Evolutionary conservation across 169 alveolate genomes (phyloP).

Genomic region (Amoebophrya sp.): DNA sequence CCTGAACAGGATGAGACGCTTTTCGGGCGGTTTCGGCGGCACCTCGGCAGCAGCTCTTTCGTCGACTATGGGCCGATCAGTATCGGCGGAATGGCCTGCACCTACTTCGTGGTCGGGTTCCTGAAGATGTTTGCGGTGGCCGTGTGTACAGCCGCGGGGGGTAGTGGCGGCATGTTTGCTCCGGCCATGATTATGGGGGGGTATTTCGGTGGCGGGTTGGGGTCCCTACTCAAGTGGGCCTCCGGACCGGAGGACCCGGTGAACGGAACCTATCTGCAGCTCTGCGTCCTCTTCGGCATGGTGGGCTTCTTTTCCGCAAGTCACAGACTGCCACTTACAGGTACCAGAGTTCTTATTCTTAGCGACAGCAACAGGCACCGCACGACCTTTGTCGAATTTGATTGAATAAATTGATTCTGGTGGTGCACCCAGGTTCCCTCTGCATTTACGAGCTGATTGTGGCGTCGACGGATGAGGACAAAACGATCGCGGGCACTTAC

Average conservation of each 20-base stretch:
- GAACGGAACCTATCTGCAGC: neutral
- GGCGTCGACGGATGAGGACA: neutral
- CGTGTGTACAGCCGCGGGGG: neutral
- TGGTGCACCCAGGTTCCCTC: neutral
- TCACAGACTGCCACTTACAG: too few species aligned
- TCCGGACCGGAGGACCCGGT: neutral
- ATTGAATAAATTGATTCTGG: too few species aligned
- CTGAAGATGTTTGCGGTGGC: neutral
- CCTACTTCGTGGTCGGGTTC: neutral
- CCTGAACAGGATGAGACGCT: too few species aligned
- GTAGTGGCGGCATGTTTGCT: neutral
- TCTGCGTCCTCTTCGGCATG: neutral
- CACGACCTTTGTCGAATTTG: too few species aligned
- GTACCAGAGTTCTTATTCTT: too few species aligned
- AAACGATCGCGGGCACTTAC: neutral
- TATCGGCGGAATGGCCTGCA: neutral
- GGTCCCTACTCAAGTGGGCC: neutral
- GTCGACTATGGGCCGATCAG: neutral
- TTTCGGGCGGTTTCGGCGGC: too few species aligned
- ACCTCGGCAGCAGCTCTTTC: neutral
- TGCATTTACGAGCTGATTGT: constrained; percentile 2
- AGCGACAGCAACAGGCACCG: too few species aligned
- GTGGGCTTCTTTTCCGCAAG: neutral
- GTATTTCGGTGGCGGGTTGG: neutral
- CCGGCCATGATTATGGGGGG: neutral